Evolutionary conservation across 1,139 yeast species (phyloP).

Genomic region (Sugiyamaella pinicola): DNA sequence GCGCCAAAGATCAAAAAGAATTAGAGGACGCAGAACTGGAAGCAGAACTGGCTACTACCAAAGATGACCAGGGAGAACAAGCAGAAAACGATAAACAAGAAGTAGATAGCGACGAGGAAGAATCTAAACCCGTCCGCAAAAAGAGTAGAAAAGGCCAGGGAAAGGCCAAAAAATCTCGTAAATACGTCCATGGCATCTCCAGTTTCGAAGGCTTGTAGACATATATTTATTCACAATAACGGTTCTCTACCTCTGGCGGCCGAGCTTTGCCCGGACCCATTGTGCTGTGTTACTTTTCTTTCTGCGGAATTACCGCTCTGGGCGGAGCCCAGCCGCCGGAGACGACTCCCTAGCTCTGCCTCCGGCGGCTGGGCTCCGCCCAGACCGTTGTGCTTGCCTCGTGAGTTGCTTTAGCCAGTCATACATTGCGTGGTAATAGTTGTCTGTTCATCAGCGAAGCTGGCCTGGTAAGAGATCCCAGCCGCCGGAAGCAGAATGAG

Average conservation of each 20-base stretch:
- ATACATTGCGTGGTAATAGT: too few relatives aligned
- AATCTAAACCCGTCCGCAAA: constrained; percentile 21
- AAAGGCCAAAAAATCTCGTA: constrained; percentile 39
- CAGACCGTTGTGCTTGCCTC: too few relatives aligned
- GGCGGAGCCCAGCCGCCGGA: too few relatives aligned
- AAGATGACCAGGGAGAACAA: constrained; percentile 19
- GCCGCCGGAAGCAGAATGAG: neutral
- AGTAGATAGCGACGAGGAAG: constrained; percentile 24
- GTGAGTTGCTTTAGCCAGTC: too few relatives aligned
- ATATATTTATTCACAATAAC: neutral
- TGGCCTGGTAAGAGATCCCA: constrained; percentile 4
- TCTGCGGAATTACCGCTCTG: too few relatives aligned
- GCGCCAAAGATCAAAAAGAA: constrained; percentile 29
- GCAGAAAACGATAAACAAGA: constrained; percentile 23
- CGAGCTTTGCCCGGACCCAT: too few relatives aligned
- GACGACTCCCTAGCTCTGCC: too few relatives aligned
- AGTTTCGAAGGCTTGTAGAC: constrained; percentile 30
- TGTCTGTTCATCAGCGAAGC: constrained; percentile 5
- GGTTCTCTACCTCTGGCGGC: too few relatives aligned
- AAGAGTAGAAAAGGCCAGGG: constrained; percentile 30
- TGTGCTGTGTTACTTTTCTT: too few relatives aligned
- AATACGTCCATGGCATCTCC: constrained; percentile 64
- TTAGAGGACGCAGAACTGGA: constrained; percentile 29
- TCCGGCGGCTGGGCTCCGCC: too few relatives aligned
- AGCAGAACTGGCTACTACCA: constrained; percentile 34